Conservation (phyloP, 352 stramenopile species). For the Phytophthora citrophthora region DNA sequence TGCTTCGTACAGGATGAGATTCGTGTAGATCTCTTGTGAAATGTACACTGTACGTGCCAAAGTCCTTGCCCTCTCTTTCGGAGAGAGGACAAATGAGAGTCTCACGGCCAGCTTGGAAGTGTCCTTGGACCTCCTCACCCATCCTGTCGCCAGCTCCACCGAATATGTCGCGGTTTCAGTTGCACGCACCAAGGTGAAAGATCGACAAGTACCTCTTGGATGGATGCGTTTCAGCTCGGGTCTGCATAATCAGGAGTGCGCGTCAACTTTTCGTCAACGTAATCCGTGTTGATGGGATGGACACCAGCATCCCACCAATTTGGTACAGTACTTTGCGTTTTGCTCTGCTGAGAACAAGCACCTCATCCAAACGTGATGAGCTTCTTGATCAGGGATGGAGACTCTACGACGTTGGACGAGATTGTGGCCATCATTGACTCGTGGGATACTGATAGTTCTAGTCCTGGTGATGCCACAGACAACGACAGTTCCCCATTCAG, state of each 20-base stretch:
- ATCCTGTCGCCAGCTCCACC: constrained; percentile 17
- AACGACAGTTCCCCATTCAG: constrained; percentile 17
- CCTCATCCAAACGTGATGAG: constrained; percentile 5
- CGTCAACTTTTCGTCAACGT: constrained; percentile 14
- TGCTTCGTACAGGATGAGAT: no score
- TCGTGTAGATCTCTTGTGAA: no score
- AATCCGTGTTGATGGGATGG: constrained; percentile 3
- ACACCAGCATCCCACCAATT: constrained; percentile 1
- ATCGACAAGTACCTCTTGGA: neutral
- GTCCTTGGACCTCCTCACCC: constrained; percentile 8
- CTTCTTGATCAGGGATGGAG: constrained; percentile 11
- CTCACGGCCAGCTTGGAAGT: neutral
- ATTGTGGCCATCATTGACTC: constrained; percentile 39
- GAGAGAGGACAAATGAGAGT: no score
- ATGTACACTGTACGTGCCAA: no score
- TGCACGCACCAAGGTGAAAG: neutral
- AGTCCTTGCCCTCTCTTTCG: no score
- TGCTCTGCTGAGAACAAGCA: neutral
- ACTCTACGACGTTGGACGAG: constrained; percentile 26
- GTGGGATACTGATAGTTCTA: constrained; percentile 7
- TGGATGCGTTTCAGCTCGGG: neutral
- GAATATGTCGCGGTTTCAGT: constrained; percentile 7
- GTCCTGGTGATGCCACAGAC: constrained; percentile 7
- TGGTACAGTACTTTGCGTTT: constrained; percentile 13
- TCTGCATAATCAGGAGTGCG: constrained; percentile 15